phyloP scores from a whole-genome alignment of 495 filamentous ascomycete genomes.

The Bacidia gigantensis region DNA sequence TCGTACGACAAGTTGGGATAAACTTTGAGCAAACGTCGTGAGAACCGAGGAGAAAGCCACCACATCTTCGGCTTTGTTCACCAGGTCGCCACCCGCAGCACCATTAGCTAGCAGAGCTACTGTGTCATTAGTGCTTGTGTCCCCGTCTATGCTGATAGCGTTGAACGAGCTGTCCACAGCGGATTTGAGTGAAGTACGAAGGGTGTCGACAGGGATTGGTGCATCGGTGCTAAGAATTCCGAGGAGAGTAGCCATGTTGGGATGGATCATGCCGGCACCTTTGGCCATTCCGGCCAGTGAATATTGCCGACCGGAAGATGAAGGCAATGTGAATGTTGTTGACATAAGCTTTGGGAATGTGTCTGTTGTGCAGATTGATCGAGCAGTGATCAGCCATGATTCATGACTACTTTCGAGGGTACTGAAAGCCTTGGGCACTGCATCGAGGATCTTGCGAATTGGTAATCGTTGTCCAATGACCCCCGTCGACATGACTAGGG shows the following conservation, averaged over 20 bases:
- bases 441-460: constrained; percentile 74
- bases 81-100: constrained; percentile 63
- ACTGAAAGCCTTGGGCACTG: constrained; percentile 61
- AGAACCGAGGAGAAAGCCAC: constrained; percentile 57
- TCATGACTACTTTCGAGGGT: constrained; percentile 61
- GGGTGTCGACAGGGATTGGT: constrained; percentile 53
- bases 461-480: constrained; percentile 93
- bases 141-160: constrained; percentile 91
- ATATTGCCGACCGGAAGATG: constrained; percentile 58
- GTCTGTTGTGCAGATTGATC: constrained; percentile 96
- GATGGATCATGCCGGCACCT: constrained; percentile 98
- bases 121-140: constrained; percentile 95
- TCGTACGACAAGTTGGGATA: constrained; percentile 85
- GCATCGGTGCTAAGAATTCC: constrained; percentile 91
- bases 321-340: constrained; percentile 70
- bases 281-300: constrained; percentile 91
- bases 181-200: constrained; percentile 55
- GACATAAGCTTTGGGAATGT: constrained; percentile 97
- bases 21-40: constrained; percentile 62
- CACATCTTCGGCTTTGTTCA: constrained; percentile 40
- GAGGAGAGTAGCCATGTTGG: constrained; percentile 95
- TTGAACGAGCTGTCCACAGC: constrained; percentile 85
- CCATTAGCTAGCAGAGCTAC: constrained; percentile 89
- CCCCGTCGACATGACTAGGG: constrained; percentile 93
- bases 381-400: constrained; percentile 74